phyloP scores from a whole-genome alignment of 768 basidiomycete genomes.

The Rhizopogon vulgaris region DNA sequence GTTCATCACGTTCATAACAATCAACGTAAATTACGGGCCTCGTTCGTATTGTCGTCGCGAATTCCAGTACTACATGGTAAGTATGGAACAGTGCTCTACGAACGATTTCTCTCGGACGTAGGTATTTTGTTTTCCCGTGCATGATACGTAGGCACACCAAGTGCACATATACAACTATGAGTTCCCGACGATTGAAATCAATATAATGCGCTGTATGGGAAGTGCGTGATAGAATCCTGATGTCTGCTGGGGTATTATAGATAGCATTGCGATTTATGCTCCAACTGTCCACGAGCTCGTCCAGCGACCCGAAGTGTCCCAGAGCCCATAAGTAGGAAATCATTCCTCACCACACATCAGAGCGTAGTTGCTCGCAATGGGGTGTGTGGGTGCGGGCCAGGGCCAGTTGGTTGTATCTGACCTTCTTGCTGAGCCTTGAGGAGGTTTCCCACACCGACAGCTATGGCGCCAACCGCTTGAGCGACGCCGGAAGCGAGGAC shows the following conservation, averaged over 20 bases:
- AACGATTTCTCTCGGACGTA: background rate
- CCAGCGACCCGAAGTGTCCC: constrained; percentile 13
- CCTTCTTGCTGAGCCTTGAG: constrained; percentile 44
- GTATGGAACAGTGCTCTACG: background rate
- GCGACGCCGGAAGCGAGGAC: constrained; percentile 67
- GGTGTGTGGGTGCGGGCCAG: constrained; percentile 21
- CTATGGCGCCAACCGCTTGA: constrained; percentile 75
- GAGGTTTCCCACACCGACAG: constrained; percentile 62
- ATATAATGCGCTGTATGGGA: background rate
- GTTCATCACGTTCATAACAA: too few relatives aligned
- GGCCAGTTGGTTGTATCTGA: constrained; percentile 17
- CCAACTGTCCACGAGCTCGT: constrained; percentile 13
- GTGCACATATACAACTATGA: background rate
- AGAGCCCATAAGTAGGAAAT: background rate
- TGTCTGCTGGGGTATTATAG: constrained; percentile 5
- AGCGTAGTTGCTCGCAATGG: constrained; percentile 26
- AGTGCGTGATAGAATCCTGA: background rate
- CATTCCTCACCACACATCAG: constrained; percentile 10
- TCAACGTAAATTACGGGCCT: background rate
- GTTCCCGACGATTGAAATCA: background rate
- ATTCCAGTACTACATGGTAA: background rate
- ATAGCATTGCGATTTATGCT: constrained; percentile 18
- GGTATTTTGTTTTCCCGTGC: background rate
- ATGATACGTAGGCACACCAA: background rate
- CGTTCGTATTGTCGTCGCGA: background rate